Evolutionary conservation across 768 basidiomycete species (phyloP).

Genomic region (Tephrocybe sp.): DNA sequence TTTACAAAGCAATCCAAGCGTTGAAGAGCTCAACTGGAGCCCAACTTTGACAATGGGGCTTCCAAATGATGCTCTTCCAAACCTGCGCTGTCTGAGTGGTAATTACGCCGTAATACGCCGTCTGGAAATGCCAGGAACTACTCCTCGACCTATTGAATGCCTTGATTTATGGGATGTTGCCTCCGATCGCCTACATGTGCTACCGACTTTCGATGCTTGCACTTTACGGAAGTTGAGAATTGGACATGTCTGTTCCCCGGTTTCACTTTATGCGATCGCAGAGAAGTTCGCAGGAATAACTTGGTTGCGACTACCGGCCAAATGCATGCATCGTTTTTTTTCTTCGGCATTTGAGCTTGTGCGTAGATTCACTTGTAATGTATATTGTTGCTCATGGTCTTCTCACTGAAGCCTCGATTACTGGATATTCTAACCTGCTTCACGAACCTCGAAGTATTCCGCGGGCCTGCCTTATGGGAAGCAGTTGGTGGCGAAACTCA

Average conservation of each 20-base stretch:
- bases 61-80: conserved; percentile 37
- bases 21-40: conserved; percentile 49
- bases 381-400: background rate
- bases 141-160: conserved; percentile 32
- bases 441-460: conserved; percentile 41
- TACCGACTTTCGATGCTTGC: conserved; percentile 28
- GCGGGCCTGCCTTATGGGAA: conserved; percentile 42
- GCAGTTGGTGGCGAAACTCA: conserved; percentile 29
- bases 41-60: conserved; percentile 36
- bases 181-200: conserved; percentile 26
- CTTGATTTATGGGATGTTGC: conserved; percentile 33
- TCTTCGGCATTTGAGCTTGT: conserved; percentile 24
- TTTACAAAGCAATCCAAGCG: conserved; percentile 42
- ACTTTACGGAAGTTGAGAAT: conserved; percentile 34
- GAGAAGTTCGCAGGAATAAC: conserved; percentile 38
- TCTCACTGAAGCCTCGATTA: conserved; percentile 33
- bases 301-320: conserved; percentile 38
- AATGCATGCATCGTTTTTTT: conserved; percentile 18
- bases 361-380: conserved; percentile 4
- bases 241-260: conserved; percentile 27
- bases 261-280: conserved; percentile 31
- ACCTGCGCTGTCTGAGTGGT: conserved; percentile 36
- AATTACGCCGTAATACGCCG: conserved; percentile 34
- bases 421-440: conserved; percentile 41
- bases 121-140: conserved; percentile 24